Percentiles rank a stretch among this genome's conserved stretches.
Evolutionary conservation across 202 grass and related monocot species (phyloP).

Genomic region (Saccharum hybrid): DNA sequence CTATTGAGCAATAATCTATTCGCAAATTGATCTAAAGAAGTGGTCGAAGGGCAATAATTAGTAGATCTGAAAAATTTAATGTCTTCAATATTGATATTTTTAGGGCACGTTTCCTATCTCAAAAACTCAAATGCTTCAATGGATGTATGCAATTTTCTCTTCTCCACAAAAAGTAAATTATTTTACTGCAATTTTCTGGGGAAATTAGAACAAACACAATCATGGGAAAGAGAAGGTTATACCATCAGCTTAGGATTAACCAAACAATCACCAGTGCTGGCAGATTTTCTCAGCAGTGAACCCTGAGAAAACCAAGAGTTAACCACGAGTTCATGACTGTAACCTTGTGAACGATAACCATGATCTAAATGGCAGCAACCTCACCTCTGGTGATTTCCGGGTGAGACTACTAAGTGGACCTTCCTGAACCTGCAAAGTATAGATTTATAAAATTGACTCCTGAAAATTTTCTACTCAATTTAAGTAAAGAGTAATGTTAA

Average conservation of each 20-base stretch:
- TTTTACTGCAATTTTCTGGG: neutral
- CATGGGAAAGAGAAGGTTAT: slow-evolving; percentile 37
- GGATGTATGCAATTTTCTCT: neutral
- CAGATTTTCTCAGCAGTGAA: slow-evolving; percentile 89
- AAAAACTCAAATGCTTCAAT: neutral
- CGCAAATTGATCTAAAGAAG: neutral
- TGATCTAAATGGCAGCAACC: slow-evolving; percentile 25
- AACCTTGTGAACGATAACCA: slow-evolving; percentile 1
- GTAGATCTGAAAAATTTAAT: slow-evolving; percentile 1
- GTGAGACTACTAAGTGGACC: slow-evolving; percentile 62
- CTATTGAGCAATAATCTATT: neutral
- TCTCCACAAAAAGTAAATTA: neutral
- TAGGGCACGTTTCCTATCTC: neutral
- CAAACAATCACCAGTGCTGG: slow-evolving; percentile 87
- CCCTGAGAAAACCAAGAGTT: slow-evolving; percentile 58
- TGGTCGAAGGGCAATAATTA: slow-evolving; percentile 1
- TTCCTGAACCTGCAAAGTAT: slow-evolving; percentile 69
- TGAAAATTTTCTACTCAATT: slow-evolving; percentile 12
- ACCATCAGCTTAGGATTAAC: slow-evolving; percentile 75
- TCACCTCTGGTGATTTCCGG: slow-evolving; percentile 75
- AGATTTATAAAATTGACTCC: slow-evolving; percentile 6
- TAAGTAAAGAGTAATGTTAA: slow-evolving; percentile 6
- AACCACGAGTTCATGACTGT: slow-evolving; percentile 34
- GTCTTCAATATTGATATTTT: neutral
- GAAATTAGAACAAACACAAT: slow-evolving; percentile 1